Conservation (phyloP, 345 rosid genomes). For the Bruguiera parviflora region DNA sequence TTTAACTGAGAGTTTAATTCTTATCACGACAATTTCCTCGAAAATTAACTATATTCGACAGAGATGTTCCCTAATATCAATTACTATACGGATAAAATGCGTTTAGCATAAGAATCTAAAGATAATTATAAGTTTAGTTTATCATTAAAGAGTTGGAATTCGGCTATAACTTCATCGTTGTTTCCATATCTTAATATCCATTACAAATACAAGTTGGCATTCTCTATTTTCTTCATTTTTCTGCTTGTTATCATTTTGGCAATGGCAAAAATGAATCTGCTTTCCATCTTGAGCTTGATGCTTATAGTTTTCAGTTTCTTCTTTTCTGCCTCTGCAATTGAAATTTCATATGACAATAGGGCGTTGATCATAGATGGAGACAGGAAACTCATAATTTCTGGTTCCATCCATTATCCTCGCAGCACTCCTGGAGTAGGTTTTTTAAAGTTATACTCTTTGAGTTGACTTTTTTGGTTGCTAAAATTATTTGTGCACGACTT, state of each 20-base stretch:
- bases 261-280: background rate
- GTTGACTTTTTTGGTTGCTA: background rate
- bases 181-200: no score
- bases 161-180: no score
- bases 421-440: background rate
- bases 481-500: background rate
- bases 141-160: no score
- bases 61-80: no score
- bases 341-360: slow-evolving; percentile 8
- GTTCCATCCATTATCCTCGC: slow-evolving; percentile 21
- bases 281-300: background rate
- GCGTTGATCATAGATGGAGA: slow-evolving; percentile 14
- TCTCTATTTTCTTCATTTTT: no score
- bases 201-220: no score
- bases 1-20: no score
- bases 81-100: no score
- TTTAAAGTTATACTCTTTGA: background rate
- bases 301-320: background rate
- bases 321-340: background rate
- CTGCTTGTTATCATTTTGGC: background rate
- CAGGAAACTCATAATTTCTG: slow-evolving; percentile 12
- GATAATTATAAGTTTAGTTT: no score
- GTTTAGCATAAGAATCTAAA: no score
- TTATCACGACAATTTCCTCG: no score
- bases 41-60: no score